Conservation (phyloP, 2,329 filamentous ascomycete genomes). For the Talaromyces islandicus region DNA sequence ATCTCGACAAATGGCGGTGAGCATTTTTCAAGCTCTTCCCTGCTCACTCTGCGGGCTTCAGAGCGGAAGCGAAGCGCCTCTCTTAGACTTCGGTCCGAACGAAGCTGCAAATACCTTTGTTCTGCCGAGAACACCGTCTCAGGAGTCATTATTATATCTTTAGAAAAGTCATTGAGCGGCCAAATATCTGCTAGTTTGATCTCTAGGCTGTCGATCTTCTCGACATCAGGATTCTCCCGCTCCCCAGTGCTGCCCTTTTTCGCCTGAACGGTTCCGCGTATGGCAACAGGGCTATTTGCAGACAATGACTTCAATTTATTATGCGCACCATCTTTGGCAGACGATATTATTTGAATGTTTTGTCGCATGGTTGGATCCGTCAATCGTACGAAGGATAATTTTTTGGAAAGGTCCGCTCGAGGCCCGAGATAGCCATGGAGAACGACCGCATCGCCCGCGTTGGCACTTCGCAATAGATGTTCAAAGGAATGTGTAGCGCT, state of each 20-base stretch:
- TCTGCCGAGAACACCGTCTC: conserved; percentile 69
- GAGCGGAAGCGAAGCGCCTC: conserved; percentile 67
- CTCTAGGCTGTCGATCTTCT: conserved; percentile 45
- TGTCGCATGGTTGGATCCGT: conserved; percentile 38
- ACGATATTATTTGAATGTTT: conserved; percentile 47
- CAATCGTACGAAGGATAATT: conserved; percentile 64
- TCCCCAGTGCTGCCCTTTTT: conserved; percentile 31
- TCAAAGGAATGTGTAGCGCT: conserved; percentile 36
- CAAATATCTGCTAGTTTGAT: conserved; percentile 58
- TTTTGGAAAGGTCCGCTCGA: conserved; percentile 61
- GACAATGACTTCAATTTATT: conserved; percentile 39
- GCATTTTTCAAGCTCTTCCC: conserved; percentile 49
- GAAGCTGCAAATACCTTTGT: conserved; percentile 76
- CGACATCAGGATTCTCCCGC: conserved; percentile 22
- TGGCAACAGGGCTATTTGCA: conserved; percentile 49
- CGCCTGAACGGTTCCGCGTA: conserved; percentile 44
- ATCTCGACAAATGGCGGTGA: conserved; percentile 63
- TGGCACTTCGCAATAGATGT: conserved; percentile 25
- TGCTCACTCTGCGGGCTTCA: conserved; percentile 49
- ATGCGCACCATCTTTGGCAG: conserved; percentile 30
- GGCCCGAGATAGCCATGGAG: conserved; percentile 69
- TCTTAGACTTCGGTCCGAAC: conserved; percentile 63
- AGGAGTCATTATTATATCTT: conserved; percentile 68
- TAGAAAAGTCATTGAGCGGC: conserved; percentile 66
- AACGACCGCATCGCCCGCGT: conserved; percentile 40